Base-by-base conservation (phyloP, 345 rosid species). In the Abelmoschus esculentus region DNA sequence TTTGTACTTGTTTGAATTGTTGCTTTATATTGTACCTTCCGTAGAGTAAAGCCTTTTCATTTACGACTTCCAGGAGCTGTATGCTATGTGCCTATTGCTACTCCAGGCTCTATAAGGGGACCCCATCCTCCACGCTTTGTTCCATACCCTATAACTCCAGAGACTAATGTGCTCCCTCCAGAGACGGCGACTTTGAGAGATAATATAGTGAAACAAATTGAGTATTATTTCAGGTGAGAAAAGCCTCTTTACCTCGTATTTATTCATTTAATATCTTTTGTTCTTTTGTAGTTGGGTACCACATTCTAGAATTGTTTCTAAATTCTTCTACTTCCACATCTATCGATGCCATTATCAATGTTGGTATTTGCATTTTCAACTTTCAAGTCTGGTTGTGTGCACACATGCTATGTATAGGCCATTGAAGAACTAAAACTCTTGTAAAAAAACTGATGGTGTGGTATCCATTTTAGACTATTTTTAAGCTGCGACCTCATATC, bases 181-280 rank as follows among this genome's bases (percentile, higher is more conserved):
- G 97, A 83, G 73, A 74, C 58, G 19, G 50, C 60, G 36, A 76
- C 78, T 31, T 79, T 95, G 82, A 87, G 74, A 77, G 82, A 77
- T 63, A 78, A 77, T 77, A 77, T 95, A 72, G 69, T 81, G 5
- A 85, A 80, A 77, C 99, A 95, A 72, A 83, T 95, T 72, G 97
- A 95, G 74, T 91, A 95, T 70, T 95, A 95, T 84, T 95, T 95
- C 89, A 87, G 99, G 99, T 86, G 74, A 80, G 14, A 15, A 47
- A 74, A 5, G 18, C 19, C 4, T 18, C 74, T 77, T 42, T 68
- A 11, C 66, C 22, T 42, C 2, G 31, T 5, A 62, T 38, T 28
- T 72, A 38, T 49, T 17, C 36, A 53, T 54, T 7, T 55, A 15
- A 47, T 62, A 28, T 32, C 34, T 6, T 28, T 10, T 42, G 67